Conservation (phyloP, 306 rosid genomes). For the Lupinus albus region DNA sequence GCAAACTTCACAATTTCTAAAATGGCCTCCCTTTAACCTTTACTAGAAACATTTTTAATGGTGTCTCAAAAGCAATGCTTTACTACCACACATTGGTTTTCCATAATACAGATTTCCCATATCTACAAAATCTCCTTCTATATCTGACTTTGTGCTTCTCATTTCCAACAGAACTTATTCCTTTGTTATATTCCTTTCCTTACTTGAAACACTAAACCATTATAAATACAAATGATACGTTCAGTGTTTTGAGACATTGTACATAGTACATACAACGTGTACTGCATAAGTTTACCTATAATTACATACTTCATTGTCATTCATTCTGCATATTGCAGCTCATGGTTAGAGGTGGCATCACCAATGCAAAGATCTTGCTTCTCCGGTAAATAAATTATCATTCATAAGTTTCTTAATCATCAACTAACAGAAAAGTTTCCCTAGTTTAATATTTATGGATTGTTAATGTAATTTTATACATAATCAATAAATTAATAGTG, state of each 20-base stretch:
- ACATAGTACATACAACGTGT: background rate
- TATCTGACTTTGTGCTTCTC: background rate
- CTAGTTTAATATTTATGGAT: too few species aligned
- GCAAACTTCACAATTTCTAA: background rate
- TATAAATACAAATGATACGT: slow-evolving; percentile 38
- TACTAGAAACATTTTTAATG: background rate
- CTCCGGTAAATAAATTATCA: slow-evolving; percentile 42
- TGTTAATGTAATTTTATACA: too few species aligned
- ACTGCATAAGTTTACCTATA: background rate
- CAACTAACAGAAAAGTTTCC: background rate
- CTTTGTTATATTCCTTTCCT: background rate
- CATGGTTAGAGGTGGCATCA: slow-evolving; percentile 40
- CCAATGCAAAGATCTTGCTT: slow-evolving; percentile 39
- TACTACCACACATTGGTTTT: slow-evolving; percentile 36
- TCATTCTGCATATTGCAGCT: slow-evolving; percentile 29
- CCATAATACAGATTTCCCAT: background rate
- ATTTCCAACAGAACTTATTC: slow-evolving; percentile 32
- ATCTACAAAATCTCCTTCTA: background rate
- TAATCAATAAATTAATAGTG: too few species aligned
- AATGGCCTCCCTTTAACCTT: background rate
- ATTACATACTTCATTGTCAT: background rate
- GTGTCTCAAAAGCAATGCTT: slow-evolving; percentile 28
- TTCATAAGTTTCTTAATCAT: background rate
- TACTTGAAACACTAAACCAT: background rate
- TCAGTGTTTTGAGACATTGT: background rate